Evolutionary conservation across 1,284 basidiomycete genomes (phyloP), one percentile per base, ranked within the genome.

Genomic region (Ustilago trichophora): DNA sequence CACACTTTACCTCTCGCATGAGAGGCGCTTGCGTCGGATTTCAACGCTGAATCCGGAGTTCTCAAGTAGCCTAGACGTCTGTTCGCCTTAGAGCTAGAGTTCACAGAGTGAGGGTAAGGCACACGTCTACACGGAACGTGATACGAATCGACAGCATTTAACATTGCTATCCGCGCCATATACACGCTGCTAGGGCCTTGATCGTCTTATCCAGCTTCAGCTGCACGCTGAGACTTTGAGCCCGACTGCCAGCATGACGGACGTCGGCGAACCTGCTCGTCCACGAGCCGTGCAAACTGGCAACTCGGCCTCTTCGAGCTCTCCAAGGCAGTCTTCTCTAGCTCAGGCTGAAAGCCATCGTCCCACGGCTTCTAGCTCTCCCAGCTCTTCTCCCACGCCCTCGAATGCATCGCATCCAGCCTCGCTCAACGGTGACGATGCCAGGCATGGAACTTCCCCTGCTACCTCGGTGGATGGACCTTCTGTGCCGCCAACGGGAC

Each of bases 361-460:
- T 4, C 49, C 44, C 21, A 33, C 27, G 9, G 8, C 31, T 12
- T 32, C 44, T 0, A 64, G 60, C 45, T 57, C 60, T 13, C 49
- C 49, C 11, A 45, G 41, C 45, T 64, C 60, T 16, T 57, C 54
- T 24, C 54, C 54, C 22, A 45, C 53, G 18, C 52, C 52, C 11
- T 60, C 56, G 6, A 59, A 56, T 18, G 52, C 44, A 9, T 67
- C 60, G 3, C 53, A 64, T 24, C 60, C 60, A 6, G 53, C 53
- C 36, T 64, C 60, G 41, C 53, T 52, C 53, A 57, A 57, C 24
- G 60, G 54, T 10, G 60, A 64, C 40, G 60, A 64, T 31, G 57
- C 45, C 5, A 41, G 64, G 15, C 63, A 57, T 19, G 56, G 63
- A 27, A 66, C 56, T 4, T 66, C 63, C 13, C 63, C 63, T 16